These are phyloP conservation scores for Podospora sp. DNA, from an alignment of 495 filamentous ascomycete species.

Conservation along the genomic window DNA sequence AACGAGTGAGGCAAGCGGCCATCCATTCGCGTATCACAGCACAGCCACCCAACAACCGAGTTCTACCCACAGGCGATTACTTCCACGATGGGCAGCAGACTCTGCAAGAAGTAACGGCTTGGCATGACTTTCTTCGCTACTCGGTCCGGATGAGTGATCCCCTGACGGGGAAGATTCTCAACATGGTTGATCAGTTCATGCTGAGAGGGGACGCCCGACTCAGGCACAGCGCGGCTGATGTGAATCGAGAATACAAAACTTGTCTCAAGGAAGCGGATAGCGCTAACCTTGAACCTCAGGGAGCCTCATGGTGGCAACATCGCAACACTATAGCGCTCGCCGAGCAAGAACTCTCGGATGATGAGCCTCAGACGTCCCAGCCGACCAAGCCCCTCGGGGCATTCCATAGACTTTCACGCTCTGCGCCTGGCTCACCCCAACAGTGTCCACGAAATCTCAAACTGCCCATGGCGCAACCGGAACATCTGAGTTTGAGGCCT, in stretches of 20 bases:
- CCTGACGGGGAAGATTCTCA: slow-evolving; percentile 6
- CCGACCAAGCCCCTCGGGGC: background rate
- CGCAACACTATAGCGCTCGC: background rate
- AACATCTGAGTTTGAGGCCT: background rate
- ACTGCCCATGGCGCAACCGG: background rate
- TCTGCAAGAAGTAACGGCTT: slow-evolving; percentile 7
- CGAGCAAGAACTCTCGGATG: background rate
- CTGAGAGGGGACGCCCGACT: background rate
- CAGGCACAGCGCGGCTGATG: background rate
- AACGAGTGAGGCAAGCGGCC: background rate
- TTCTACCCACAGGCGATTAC: background rate
- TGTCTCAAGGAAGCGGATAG: background rate
- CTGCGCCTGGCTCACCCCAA: background rate
- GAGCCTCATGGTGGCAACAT: background rate
- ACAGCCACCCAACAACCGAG: background rate
- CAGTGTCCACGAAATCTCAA: background rate
- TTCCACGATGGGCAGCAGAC: background rate
- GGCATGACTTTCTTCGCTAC: slow-evolving; percentile 2
- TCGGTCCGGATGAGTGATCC: background rate
- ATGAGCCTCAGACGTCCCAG: background rate
- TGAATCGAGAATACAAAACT: background rate
- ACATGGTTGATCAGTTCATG: slow-evolving; percentile 5
- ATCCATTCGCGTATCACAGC: slow-evolving; percentile 1
- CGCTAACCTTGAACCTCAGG: slow-evolving; percentile 3
- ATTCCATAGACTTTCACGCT: background rate